Evolutionary conservation across 2,329 filamentous ascomycete species (phyloP), one percentile per base, ranked within the genome.

Genomic region (Tolypocladium ophioglossoides): DNA sequence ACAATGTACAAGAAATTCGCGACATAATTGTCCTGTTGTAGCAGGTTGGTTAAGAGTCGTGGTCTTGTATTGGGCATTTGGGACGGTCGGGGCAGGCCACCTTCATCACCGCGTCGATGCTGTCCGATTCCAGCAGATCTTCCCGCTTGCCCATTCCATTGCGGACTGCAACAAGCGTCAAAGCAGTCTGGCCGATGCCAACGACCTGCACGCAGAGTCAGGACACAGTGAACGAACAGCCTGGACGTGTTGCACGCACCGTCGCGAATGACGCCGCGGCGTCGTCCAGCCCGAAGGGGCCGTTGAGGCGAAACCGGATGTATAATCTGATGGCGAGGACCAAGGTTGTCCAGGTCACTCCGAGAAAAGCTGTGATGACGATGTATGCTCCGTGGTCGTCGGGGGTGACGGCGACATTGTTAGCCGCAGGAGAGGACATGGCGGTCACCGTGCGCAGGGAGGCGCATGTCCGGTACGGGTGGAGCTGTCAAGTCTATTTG

Each of bases 261-360:
- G 58, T 59, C 22, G 54, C 58, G n/a, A 54, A 35, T 0, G 52
- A 34, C n/a, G 58, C 56, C 27, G 56, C 54, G 18, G 48, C 51
- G 24, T 59, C 58, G 22, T 59, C 58, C 18, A 40, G 30, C 16
- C 58, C 54, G 46, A 58, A 55, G 2, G 58, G 58, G 1, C 58
- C 58, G 14, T 55, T 56, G 20, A 59, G 52, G 0, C 53, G 54
- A 24, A 57, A 27, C 30, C 58, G 39, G 47, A 59, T 59, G 48
- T 58, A 59, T 1, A 59, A n/a, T 10, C 58, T 49, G 27, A 59
- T 59, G n/a, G 41, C 39, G 10, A 51, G 50, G 12, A 59, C 56
- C 37, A 59, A 50, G 16, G 54, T n/a, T n/a, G 54, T 58, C 58
- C 58, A 59, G 4, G 41, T 56, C 41, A 56, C 50, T 18, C 58